Percentiles rank a stretch among this genome's conserved stretches.
These are phyloP conservation scores for Pholiota molesta DNA, from an alignment of 768 basidiomycete genomes.

Conservation along the genomic window DNA sequence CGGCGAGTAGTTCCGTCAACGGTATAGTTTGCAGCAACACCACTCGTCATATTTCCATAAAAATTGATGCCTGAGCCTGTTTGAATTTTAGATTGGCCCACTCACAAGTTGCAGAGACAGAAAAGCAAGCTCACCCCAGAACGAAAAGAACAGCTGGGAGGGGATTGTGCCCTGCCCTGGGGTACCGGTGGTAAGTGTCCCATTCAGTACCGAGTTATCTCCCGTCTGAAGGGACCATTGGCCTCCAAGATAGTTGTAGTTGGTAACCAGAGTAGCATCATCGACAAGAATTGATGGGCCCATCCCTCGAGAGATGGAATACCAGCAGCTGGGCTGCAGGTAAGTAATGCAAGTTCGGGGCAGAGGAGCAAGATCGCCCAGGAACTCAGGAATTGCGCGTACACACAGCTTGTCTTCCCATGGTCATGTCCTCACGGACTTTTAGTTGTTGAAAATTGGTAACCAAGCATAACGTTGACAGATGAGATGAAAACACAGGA, in stretches of 20 bases:
- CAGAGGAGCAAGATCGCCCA: neutral
- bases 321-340: neutral
- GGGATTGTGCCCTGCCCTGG: neutral
- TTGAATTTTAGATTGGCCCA: neutral
- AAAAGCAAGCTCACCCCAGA: conserved; percentile 2
- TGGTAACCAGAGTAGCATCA: conserved; percentile 3
- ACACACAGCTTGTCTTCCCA: too few species aligned
- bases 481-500: too few species aligned
- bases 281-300: conserved; percentile 11
- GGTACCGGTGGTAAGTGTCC: conserved; percentile 9
- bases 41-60: conserved; percentile 11
- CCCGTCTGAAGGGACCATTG: conserved; percentile 11
- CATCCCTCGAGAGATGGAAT: conserved; percentile 1
- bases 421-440: too few species aligned
- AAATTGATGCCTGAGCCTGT: conserved; percentile 15
- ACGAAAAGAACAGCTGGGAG: neutral
- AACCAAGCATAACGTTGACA: too few species aligned
- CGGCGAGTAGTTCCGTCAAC: conserved; percentile 16
- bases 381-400: too few species aligned
- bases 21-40: conserved; percentile 12
- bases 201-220: conserved; percentile 1
- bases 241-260: conserved; percentile 4
- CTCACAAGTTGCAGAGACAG: neutral
- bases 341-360: neutral
- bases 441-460: too few species aligned